A percentile compares a stretch with the other conserved stretches of the same genome.
These are phyloP conservation scores for Solanum piurae DNA, from an alignment of 257 asterid genomes.

Conservation along the genomic window DNA sequence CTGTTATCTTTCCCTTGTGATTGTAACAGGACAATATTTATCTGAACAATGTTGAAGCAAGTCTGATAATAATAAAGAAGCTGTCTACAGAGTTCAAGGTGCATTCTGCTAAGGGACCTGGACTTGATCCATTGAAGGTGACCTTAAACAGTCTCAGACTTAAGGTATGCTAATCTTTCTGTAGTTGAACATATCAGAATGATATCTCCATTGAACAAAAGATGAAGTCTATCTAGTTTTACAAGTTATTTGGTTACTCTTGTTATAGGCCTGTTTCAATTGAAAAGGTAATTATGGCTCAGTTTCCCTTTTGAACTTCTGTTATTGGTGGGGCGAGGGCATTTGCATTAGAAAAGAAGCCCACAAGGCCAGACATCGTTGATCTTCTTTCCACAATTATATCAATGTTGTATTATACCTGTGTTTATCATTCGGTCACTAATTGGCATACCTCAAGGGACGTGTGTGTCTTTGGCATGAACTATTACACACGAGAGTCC, in stretches of 20 bases:
- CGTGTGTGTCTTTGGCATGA: background rate
- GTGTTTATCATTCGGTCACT: background rate
- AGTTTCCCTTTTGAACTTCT: background rate
- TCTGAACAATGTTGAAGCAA: slow-evolving; percentile 47
- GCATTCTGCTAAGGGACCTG: slow-evolving; percentile 39
- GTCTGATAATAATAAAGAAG: slow-evolving; percentile 46
- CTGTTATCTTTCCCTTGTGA: background rate
- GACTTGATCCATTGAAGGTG: slow-evolving; percentile 36
- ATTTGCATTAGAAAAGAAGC: background rate
- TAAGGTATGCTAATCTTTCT: slow-evolving; percentile 25
- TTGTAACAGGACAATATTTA: slow-evolving; percentile 50
- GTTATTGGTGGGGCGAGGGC: background rate
- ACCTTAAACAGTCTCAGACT: slow-evolving; percentile 51
- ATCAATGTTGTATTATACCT: background rate
- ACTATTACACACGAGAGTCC: background rate
- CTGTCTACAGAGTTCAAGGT: slow-evolving; percentile 44
- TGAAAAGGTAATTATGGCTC: background rate
- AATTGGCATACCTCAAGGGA: background rate
- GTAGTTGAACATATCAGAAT: background rate
- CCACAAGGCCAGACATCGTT: background rate
- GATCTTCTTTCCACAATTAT: background rate
- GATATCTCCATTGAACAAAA: background rate
- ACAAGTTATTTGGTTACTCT: background rate
- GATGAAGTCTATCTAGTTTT: background rate
- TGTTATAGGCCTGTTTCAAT: background rate